A percentile compares a stretch with the other conserved stretches of the same genome.
Evolutionary conservation across 208 protist species (phyloP).

Genomic region (Trichomonas tenax): DNA sequence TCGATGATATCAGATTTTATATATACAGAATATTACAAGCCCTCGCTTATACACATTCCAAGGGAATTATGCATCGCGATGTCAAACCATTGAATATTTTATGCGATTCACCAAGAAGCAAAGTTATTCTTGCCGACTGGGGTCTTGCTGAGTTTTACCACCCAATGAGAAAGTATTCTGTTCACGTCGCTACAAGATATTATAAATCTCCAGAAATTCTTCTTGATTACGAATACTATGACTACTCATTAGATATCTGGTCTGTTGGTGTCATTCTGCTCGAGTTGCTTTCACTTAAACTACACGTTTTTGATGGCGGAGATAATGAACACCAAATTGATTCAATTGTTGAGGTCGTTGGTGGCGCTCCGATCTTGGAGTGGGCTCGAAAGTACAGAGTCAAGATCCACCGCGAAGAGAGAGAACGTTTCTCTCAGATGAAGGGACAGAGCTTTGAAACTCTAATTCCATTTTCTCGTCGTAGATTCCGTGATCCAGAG

Average conservation of each 20-base stretch:
- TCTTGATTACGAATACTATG: slow-evolving; percentile 28
- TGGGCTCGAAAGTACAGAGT: background rate
- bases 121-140: slow-evolving; percentile 25
- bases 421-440: background rate
- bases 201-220: slow-evolving; percentile 35
- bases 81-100: slow-evolving; percentile 20
- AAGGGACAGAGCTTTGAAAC: background rate
- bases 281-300: slow-evolving; percentile 31
- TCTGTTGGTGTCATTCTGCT: slow-evolving; percentile 27
- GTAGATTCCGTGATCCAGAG: background rate
- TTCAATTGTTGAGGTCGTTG: background rate
- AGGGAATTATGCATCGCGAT: slow-evolving; percentile 85
- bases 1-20: slow-evolving; percentile 94
- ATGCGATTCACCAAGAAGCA: background rate
- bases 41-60: slow-evolving; percentile 25
- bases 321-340: slow-evolving; percentile 29
- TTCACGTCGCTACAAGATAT: slow-evolving; percentile 31
- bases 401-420: background rate
- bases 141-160: slow-evolving; percentile 38
- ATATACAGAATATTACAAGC: slow-evolving; percentile 77
- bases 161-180: slow-evolving; percentile 32
- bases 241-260: slow-evolving; percentile 38
- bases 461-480: background rate
- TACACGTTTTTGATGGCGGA: slow-evolving; percentile 29
- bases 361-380: background rate